These are phyloP conservation scores for Nannizziopsis arthrosporioides DNA, from an alignment of 2,329 filamentous ascomycete genomes.

Conservation along the genomic window DNA sequence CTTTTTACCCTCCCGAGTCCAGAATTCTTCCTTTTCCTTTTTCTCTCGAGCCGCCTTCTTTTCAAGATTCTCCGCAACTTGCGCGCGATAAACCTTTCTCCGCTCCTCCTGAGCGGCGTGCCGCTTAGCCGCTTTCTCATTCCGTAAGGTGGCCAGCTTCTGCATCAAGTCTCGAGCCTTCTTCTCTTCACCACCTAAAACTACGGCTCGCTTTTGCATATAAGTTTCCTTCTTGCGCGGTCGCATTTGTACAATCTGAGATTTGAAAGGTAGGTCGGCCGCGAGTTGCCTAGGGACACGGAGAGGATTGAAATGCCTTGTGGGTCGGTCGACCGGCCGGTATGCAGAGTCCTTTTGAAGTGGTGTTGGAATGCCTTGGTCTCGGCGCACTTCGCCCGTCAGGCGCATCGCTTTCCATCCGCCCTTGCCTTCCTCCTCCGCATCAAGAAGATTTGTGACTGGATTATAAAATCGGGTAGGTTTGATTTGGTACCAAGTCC, in stretches of 20 bases:
- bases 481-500: slow-evolving; percentile 93
- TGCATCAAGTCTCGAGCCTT: slow-evolving; percentile 80
- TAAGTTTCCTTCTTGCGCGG: slow-evolving; percentile 74
- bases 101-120: slow-evolving; percentile 79
- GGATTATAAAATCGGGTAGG: slow-evolving; percentile 96
- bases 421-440: slow-evolving; percentile 25
- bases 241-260: slow-evolving; percentile 72
- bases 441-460: slow-evolving; percentile 76
- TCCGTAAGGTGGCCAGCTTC: slow-evolving; percentile 79
- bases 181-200: slow-evolving; percentile 75
- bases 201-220: slow-evolving; percentile 89
- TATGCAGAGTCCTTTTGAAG: slow-evolving; percentile 77
- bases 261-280: slow-evolving; percentile 79
- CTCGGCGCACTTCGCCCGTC: slow-evolving; percentile 79
- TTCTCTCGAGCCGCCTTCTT: slow-evolving; percentile 80
- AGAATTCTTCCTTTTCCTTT: slow-evolving; percentile 83
- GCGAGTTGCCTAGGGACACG: slow-evolving; percentile 45
- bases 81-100: slow-evolving; percentile 66
- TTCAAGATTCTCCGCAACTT: slow-evolving; percentile 69
- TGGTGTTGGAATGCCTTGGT: slow-evolving; percentile 63
- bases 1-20: slow-evolving; percentile 81
- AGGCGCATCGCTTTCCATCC: slow-evolving; percentile 85
- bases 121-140: slow-evolving; percentile 79
- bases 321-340: slow-evolving; percentile 47
- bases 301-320: slow-evolving; percentile 63